Evolutionary conservation across 225 moss, liverwort and hornwort species (phyloP), one percentile per base, ranked within the genome.

Genomic region (Sphagnum contortum): DNA sequence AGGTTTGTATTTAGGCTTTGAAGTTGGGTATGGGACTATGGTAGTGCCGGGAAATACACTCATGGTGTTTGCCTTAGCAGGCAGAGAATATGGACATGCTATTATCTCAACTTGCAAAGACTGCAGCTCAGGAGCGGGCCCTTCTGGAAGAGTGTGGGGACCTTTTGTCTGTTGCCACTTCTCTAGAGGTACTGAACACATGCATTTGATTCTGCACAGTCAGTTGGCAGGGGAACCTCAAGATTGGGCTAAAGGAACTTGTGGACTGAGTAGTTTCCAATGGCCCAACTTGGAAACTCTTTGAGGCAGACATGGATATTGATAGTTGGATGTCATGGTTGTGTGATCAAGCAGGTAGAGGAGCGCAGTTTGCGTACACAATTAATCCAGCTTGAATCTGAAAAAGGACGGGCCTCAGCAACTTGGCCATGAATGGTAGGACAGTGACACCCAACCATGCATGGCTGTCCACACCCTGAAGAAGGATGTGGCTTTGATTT

Each of bases 301-400:
- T 29, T 29, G 29, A 29, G 29, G 29, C 29, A 29, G 29, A 29
- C 1, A 1, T 29, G 29, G 1, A 29, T 29, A 29, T 29, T 29
- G 29, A 29, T 29, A 29, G 29, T 29, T 73, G 48, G 6, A 49
- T 66, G 51, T 67, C 66, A 14, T 61, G 69, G 45, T 44, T 71
- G 57, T 48, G 12, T 70, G 55, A 59, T 57, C 60, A 72, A 70
- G 71, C 92, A 96, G 92, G 87, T 92, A 64, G 92, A 96, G 73
- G 92, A 96, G 77, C 90, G 92, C 74, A 96, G 92, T 72, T 68
- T 96, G 71, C 84, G 80, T 67, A 92, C 92, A 62, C 95, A 96
- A 64, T 62, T 96, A 69, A 86, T 96, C 64, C 95, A 96, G 79
- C 82, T 96, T 64, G 86, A 96, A 72, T 77, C 75, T 68, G 96